Base-by-base conservation (phyloP, 495 filamentous ascomycete genomes). In the Gamarada debralockiae region DNA sequence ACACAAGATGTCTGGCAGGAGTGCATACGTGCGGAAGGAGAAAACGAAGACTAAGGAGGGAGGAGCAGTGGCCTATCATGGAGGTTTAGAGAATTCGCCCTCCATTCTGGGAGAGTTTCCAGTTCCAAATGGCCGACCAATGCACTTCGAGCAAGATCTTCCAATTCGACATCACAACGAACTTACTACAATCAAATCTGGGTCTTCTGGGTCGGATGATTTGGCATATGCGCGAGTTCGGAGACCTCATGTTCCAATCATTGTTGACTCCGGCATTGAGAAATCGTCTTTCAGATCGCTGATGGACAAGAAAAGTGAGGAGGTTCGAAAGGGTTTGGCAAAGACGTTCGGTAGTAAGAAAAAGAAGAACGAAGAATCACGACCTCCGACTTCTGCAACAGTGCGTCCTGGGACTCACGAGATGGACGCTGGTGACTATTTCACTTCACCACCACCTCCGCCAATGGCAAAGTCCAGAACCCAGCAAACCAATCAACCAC, bases 11-110 rank as follows among this genome's bases (percentile, higher is more conserved):
- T 79, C 76, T n/a, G 76, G 76, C 44, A 66, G 76, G 40, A 79
- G 76, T 57, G 76, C 76, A 15, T 71, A 76, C 58, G 74, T 78
- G 52, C 69, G 76, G 50, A 79, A 78, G 59, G 74, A 75, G 66
- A 76, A 73, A 60, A 73, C 70, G 0, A 71, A 73, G 41, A 64
- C 66, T n/a, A 74, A 69, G 57, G 65, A 75, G 21, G 46, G 43
- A 12, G 49, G 38, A 24, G 18, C 15, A 8, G 31, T 43, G 14
- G 22, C 6, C n/a, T 18, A 12, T 17, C 50, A 58, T 43, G n/a
- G 15, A 29, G 43, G 39, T 9, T 46, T 38, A 18, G 56, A 50
- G 7, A 37, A 10, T 1, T 15, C 33, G 8, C 36, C 43, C 9
- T 22, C 63, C 60, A 15, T 56, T 54, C 10, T 37, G 12, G 23